Evolutionary conservation across 441 rosid genomes (phyloP).

Genomic region (Euphorbia corollata): DNA sequence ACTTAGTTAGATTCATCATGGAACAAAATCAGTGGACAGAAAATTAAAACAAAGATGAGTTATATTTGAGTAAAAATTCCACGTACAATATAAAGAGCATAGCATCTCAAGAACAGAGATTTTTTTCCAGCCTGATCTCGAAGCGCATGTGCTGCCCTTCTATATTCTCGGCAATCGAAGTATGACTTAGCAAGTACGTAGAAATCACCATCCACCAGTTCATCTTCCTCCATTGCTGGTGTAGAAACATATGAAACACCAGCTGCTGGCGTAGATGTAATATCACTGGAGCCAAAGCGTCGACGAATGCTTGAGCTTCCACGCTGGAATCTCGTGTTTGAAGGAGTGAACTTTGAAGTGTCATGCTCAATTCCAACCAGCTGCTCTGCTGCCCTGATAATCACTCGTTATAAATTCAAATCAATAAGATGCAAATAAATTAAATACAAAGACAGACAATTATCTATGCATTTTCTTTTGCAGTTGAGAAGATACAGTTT

Average conservation of each 20-base stretch:
- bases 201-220: conserved; percentile 54
- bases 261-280: conserved; percentile 51
- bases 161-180: conserved; percentile 74
- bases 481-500: too few relatives aligned
- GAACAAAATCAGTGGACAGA: conserved; percentile 5
- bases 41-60: neutral
- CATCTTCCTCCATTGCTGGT: conserved; percentile 74
- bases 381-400: conserved; percentile 81
- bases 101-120: conserved; percentile 71
- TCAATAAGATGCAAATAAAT: neutral
- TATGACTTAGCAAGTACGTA: conserved; percentile 72
- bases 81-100: conserved; percentile 83
- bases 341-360: conserved; percentile 67
- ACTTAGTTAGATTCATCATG: neutral
- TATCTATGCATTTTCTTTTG: neutral
- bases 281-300: conserved; percentile 67
- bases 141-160: conserved; percentile 77
- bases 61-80: neutral
- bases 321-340: conserved; percentile 86
- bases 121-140: conserved; percentile 69
- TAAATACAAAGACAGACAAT: neutral
- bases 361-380: conserved; percentile 84
- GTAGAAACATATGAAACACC: conserved; percentile 70
- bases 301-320: conserved; percentile 88
- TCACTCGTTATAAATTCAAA: conserved; percentile 1